Conservation (phyloP, 2,329 filamentous ascomycete genomes). For the Cordyceps javanica region DNA sequence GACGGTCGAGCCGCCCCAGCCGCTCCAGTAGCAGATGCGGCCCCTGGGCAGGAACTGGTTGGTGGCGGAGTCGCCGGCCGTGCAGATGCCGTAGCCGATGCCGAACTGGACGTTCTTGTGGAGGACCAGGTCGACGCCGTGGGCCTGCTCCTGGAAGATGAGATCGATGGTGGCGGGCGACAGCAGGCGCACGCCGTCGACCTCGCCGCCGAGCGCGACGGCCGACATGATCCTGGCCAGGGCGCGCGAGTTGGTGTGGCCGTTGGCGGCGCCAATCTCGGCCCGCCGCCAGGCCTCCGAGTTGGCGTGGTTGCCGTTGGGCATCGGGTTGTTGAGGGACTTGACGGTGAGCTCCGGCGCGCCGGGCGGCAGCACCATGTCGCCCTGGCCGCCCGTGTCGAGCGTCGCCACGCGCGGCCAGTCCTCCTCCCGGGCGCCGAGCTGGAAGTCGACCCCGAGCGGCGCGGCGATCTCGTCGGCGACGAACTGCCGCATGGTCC, state of each 20-base stretch:
- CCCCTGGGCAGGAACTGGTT: slow-evolving; percentile 24
- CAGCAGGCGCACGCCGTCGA: slow-evolving; percentile 26
- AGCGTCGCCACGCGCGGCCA: slow-evolving; percentile 33
- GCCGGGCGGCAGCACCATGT: slow-evolving; percentile 19
- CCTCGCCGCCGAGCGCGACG: slow-evolving; percentile 17
- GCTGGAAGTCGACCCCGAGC: slow-evolving; percentile 38
- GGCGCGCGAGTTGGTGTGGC: slow-evolving; percentile 38
- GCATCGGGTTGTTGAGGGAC: slow-evolving; percentile 21
- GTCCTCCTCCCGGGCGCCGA: slow-evolving; percentile 36
- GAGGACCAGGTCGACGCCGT: slow-evolving; percentile 34
- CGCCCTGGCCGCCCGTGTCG: slow-evolving; percentile 18
- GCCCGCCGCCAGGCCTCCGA: slow-evolving; percentile 29
- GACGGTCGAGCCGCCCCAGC: slow-evolving; percentile 38
- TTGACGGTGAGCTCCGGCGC: slow-evolving; percentile 23
- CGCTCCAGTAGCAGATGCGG: slow-evolving; percentile 33
- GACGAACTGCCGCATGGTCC: slow-evolving; percentile 36
- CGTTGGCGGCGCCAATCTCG: slow-evolving; percentile 38
- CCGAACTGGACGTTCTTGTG: slow-evolving; percentile 31
- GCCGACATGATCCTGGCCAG: slow-evolving; percentile 35
- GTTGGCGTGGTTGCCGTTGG: slow-evolving; percentile 18
- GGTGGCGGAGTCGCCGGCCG: slow-evolving; percentile 20
- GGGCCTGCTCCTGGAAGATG: slow-evolving; percentile 38
- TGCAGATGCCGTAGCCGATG: slow-evolving; percentile 32
- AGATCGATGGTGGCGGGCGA: slow-evolving; percentile 35
- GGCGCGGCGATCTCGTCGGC: slow-evolving; percentile 31